Evolutionary conservation across 345 rosid species (phyloP).

Genomic region (Syzygium jambos): DNA sequence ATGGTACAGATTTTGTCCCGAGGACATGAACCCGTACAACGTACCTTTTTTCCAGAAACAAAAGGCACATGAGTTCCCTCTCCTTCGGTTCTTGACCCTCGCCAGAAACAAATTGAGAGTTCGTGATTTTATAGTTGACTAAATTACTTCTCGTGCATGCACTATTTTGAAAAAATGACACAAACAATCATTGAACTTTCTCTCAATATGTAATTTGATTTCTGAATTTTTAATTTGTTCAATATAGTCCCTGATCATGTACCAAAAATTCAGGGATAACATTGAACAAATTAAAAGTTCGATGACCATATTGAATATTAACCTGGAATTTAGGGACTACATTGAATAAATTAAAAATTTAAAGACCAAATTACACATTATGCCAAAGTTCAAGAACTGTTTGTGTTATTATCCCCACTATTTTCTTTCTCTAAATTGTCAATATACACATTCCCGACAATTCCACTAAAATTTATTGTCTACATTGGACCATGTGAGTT

Average conservation of each 20-base stretch:
- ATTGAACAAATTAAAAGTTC: too few species aligned
- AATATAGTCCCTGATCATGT: too few species aligned
- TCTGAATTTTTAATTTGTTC: too few species aligned
- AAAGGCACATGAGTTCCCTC: not conserved
- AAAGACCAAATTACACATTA: too few species aligned
- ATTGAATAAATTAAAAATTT: too few species aligned
- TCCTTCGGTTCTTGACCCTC: not conserved
- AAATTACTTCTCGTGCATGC: not conserved
- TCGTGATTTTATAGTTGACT: not conserved
- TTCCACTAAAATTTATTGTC: not conserved
- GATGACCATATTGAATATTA: too few species aligned
- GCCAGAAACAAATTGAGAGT: not conserved
- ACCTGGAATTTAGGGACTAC: too few species aligned
- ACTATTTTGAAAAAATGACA: not conserved
- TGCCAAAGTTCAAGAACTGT: too few species aligned
- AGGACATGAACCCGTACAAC: not conserved
- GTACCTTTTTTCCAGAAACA: not conserved
- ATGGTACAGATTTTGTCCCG: not conserved
- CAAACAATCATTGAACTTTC: too few species aligned
- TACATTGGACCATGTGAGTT: not conserved
- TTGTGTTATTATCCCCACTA: not conserved
- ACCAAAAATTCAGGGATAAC: too few species aligned
- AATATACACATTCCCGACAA: not conserved
- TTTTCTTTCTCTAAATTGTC: not conserved
- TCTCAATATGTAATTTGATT: too few species aligned